phyloP scores from a whole-genome alignment of 2,329 filamentous ascomycete genomes.

The Cladophialophora psammophila region DNA sequence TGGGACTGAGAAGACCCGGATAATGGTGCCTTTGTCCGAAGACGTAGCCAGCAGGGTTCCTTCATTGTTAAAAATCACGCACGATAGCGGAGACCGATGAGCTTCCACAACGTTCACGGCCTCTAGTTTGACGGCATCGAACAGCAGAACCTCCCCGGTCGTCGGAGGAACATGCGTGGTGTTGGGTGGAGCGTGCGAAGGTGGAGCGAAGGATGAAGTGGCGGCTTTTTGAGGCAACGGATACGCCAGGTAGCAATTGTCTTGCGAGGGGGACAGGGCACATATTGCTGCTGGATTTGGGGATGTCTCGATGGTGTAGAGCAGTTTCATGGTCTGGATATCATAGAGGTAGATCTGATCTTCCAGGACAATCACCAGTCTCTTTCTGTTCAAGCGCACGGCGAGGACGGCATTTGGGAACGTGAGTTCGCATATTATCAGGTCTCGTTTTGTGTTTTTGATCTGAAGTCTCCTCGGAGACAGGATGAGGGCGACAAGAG shows the following conservation, averaged over 20 bases:
- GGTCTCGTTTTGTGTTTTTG: constrained; percentile 83
- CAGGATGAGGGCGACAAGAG: constrained; percentile 89
- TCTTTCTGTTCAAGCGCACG: constrained; percentile 91
- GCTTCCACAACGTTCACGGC: constrained; percentile 95
- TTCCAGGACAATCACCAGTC: constrained; percentile 90
- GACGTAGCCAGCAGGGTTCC: constrained; percentile 91
- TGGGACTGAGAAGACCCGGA: constrained; percentile 92
- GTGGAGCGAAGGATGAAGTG: constrained; percentile 62
- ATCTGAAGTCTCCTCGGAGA: constrained; percentile 93
- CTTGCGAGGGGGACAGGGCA: constrained; percentile 89
- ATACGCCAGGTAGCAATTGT: constrained; percentile 95
- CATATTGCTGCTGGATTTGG: constrained; percentile 90
- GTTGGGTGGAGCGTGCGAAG: constrained; percentile 83
- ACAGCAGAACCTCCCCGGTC: constrained; percentile 90
- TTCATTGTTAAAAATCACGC: constrained; percentile 89
- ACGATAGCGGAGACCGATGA: constrained; percentile 88
- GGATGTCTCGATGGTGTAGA: constrained; percentile 91
- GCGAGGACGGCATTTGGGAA: constrained; percentile 96
- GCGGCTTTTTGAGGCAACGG: constrained; percentile 75
- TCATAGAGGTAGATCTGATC: constrained; percentile 98
- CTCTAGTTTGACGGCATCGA: constrained; percentile 86
- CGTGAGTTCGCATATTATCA: constrained; percentile 97
- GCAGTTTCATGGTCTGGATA: constrained; percentile 96
- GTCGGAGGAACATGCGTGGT: constrained; percentile 82
- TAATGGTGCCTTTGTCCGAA: constrained; percentile 96